Evolutionary conservation across 805 yeast species (phyloP), one percentile per base, ranked within the genome.

Genomic region (Kuraishia capsulata): DNA sequence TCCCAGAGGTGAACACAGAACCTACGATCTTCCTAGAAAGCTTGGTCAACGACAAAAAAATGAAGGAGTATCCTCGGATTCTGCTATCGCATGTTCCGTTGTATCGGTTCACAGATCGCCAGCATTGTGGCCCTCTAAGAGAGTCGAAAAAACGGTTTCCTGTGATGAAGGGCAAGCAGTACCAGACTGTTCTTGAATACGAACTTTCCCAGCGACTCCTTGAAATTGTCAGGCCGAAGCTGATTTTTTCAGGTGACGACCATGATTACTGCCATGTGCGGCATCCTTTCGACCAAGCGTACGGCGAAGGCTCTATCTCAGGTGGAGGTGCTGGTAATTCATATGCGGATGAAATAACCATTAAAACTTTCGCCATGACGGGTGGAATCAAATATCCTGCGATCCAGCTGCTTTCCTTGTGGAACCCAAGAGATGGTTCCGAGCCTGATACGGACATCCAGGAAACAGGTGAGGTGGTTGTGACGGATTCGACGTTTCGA

Each of bases 231-330:
- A 60, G 70, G 34, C 99, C 99, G 0, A 65, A 65, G 13, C 57
- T 79, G 9, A 68, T 84, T 3, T 85, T 88, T 52, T 77, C 94
- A 4, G 99, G 98, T 1, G 99, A 92, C 56, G 98, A 92, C 56
- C 99, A 92, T 61, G 98, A 92, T 56, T 88, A 86, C 49, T 92
- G 99, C 56, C 85, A 81, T 45, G 71, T 81, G 16, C 60, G 60
- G 11, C 97, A 89, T 53, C 47, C 51, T 9, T 43, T 9, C 53
- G 61, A 42, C 30, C 8, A 28, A 8, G 17, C 13, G 6, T 8
- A 13, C 17, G 31, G 17, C 13, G 26, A 11, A 8, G 26, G 26
- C 8, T 23, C 26, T 23, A 8, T 23, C 10, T 8, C 26, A 8
- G 33, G 26, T 10, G 20, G 35, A 13, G 38, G 42, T 13, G 45